Base-by-base conservation (phyloP, 176 grass and related monocot genomes). In the Cenchrus americanus region DNA sequence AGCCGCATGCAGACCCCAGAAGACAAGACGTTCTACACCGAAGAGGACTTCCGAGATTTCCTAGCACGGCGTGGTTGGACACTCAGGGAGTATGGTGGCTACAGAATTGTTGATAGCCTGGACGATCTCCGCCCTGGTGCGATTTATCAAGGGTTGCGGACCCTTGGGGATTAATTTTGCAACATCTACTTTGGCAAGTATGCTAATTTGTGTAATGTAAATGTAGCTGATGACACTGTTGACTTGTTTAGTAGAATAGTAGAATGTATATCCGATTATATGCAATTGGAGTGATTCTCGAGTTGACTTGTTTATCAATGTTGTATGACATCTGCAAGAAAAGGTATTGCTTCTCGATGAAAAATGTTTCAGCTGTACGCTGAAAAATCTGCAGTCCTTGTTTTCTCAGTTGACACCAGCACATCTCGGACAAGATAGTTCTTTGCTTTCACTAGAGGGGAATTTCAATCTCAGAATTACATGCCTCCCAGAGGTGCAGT, bases 21-120 rank as follows among this genome's bases (percentile, higher is more conserved):
- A 89, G 93, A 99, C 22, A 94, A 90, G 73, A 94, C 89, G 8
- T 87, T 96, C 81, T 96, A 96, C 83, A 91, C 93, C 0, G 91
- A 96, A 89, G 91, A 96, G 14, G 91, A 99, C 65, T 94, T 99
- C 24, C 71, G 75, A 81, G 91, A 86, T 81, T 99, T 94, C 75
- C 91, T 99, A 17, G 50, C 50, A 0, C 63, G 87, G 47, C 83
- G 88, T 58, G 91, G 89, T 79, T 99, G 91, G 93, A 88, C 87
- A 53, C 81, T 96, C 4, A 89, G 93, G 82, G 93, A 96, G 66
- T 86, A 92, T 30, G 90, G 68, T 27, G 78, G 89, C 22, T 95
- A 92, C 57, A 89, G 87, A 87, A 74, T 70, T 50, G 86, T 88
- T 10, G 91, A 96, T 89, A 90, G 88, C 21, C 83, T 94, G 55